Evolutionary conservation across 2,329 filamentous ascomycete species (phyloP), one percentile per base, ranked within the genome.

Genomic region (Botrytis pseudocinerea): DNA sequence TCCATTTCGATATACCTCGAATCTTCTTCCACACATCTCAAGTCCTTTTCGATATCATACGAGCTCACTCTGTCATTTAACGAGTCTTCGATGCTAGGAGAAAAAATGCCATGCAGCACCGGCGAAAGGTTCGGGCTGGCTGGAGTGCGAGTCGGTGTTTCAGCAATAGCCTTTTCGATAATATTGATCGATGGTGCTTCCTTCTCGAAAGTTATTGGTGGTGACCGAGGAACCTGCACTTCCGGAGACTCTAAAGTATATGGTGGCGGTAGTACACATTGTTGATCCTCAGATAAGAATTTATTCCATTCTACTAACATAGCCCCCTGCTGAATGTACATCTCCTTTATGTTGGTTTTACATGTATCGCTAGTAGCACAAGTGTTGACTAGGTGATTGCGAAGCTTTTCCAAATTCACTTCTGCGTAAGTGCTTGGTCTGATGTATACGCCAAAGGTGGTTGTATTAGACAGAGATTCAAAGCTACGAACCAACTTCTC

Each of bases 151-250:
- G 14, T 46, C 28, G 62, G 62, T 22, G 62, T 64, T 46, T 64
- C 62, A 20, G 62, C 42, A 46, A 64, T 46, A n/a, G 16, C 40
- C 62, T 18, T n/a, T 64, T 64, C 62, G 40, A 64, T 32, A 22
- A 38, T 32, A 32, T 46, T 46, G 38, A 64, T 32, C 32, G n/a
- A 22, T 22, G 16, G 16, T 16, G 18, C 9, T 16, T 35, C 32
- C 44, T n/a, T 40, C 38, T 38, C 32, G 9, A 38, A 38, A 51
- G 40, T n/a, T 32, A 54, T 54, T 28, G 48, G 62, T 48, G 62
- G 65, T 57, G 48, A 57, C 22, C 64, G 10, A 54, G 64, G 20
- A 28, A 68, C 46, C 32, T 68, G 44, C 44, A 66, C 64, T 66
- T 66, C 64, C 40, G 64, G n/a, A 18, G 64, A 66, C 5, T 32